phyloP scores from a whole-genome alignment of 2,329 filamentous ascomycete species.

The Xylogone sp. region DNA sequence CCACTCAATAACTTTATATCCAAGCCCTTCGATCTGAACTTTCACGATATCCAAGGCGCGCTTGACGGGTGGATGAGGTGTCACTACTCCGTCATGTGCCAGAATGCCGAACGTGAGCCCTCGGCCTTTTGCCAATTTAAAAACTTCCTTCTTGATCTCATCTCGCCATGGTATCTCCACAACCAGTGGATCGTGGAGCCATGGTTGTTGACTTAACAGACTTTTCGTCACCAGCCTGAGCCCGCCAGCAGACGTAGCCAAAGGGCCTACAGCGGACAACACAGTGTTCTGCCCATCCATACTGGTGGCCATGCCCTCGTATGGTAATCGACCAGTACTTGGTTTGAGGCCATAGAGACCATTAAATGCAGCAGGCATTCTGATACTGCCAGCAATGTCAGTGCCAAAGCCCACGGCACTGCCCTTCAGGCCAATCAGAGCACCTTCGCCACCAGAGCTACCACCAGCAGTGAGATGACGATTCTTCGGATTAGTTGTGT shows the following conservation, averaged over 20 bases:
- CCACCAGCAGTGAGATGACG: neutral
- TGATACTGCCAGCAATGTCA: slow-evolving; percentile 22
- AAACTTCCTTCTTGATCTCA: slow-evolving; percentile 25
- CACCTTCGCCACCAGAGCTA: slow-evolving; percentile 15
- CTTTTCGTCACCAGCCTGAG: slow-evolving; percentile 50
- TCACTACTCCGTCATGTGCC: slow-evolving; percentile 43
- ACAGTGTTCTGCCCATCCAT: slow-evolving; percentile 53
- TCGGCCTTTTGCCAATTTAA: slow-evolving; percentile 23
- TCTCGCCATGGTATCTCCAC: slow-evolving; percentile 59
- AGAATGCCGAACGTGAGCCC: slow-evolving; percentile 51
- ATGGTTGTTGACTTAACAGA: slow-evolving; percentile 54
- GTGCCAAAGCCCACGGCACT: slow-evolving; percentile 19
- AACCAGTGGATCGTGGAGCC: slow-evolving; percentile 60
- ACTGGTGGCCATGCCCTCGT: slow-evolving; percentile 56
- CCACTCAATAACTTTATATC: slow-evolving; percentile 54
- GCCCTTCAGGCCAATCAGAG: slow-evolving; percentile 17
- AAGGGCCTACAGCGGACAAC: slow-evolving; percentile 56
- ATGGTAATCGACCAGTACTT: slow-evolving; percentile 31
- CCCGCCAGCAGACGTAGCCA: slow-evolving; percentile 49
- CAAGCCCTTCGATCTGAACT: slow-evolving; percentile 38
- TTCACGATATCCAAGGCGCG: slow-evolving; percentile 47
- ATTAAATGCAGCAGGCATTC: slow-evolving; percentile 30
- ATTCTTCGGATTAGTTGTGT: slow-evolving; percentile 16
- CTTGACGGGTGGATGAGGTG: slow-evolving; percentile 51
- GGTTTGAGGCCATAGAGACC: slow-evolving; percentile 32